phyloP scores from a whole-genome alignment of 768 basidiomycete genomes.

The Boletus insuetus region DNA sequence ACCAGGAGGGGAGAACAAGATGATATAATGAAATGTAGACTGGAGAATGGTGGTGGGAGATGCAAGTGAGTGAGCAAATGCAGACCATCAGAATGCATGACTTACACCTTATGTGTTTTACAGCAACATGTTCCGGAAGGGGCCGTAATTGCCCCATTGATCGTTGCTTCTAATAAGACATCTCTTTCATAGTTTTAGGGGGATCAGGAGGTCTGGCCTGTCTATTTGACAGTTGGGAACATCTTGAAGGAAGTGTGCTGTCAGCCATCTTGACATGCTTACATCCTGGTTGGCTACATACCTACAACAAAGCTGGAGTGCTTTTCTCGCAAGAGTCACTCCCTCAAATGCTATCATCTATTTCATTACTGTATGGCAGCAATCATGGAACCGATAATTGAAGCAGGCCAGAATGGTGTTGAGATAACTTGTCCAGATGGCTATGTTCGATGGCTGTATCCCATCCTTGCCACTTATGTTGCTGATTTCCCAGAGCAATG shows the following conservation, averaged over 20 bases:
- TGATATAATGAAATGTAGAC: no score
- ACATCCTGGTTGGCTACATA: neutral
- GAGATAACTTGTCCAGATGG: no score
- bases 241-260: neutral
- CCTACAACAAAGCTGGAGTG: neutral
- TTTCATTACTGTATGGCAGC: neutral
- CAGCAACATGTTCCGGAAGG: neutral
- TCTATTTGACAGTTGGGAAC: neutral
- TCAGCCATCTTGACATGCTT: neutral
- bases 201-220: neutral
- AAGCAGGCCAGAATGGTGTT: no score
- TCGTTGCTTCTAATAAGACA: neutral
- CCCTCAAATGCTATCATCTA: neutral
- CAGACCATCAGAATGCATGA: no score
- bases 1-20: no score
- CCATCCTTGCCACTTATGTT: no score
- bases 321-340: neutral
- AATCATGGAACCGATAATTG: neutral
- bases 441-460: no score
- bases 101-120: neutral
- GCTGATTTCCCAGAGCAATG: no score
- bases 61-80: no score
- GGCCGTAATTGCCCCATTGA: neutral
- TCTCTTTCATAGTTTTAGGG: neutral
- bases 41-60: no score